These are phyloP conservation scores for Aspergillus haitiensis DNA, from an alignment of 495 filamentous ascomycete species.

Conservation along the genomic window DNA sequence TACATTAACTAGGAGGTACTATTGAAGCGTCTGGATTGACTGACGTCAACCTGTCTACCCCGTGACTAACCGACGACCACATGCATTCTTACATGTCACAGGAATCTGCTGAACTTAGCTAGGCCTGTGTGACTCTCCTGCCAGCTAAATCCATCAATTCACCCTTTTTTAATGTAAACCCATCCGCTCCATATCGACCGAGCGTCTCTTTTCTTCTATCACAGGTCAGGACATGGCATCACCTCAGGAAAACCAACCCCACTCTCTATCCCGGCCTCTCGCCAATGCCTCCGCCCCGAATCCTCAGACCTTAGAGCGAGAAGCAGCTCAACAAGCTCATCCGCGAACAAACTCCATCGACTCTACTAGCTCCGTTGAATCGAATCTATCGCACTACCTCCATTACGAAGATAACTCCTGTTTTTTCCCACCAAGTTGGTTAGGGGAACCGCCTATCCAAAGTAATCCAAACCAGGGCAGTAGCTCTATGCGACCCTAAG, in stretches of 20 bases:
- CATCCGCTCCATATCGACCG: background rate
- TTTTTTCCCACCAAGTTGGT: slow-evolving; percentile 43
- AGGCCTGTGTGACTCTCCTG: background rate
- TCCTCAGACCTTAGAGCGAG: background rate
- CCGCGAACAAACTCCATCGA: background rate
- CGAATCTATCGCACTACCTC: slow-evolving; percentile 34
- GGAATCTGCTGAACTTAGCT: no score
- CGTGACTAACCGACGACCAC: no score
- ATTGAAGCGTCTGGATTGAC: no score
- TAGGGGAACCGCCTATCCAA: slow-evolving; percentile 25
- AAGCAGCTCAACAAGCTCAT: background rate
- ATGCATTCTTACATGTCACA: no score
- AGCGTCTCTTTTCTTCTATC: background rate
- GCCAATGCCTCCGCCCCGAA: background rate
- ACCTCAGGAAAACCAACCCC: slow-evolving; percentile 3
- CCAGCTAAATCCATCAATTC: background rate
- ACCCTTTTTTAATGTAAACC: background rate
- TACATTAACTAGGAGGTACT: no score
- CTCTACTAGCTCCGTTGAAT: slow-evolving; percentile 8
- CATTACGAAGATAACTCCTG: slow-evolving; percentile 45
- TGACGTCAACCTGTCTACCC: no score
- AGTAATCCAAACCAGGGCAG: background rate
- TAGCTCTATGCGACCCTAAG: background rate
- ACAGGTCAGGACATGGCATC: slow-evolving; percentile 7
- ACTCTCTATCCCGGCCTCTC: background rate